Percentiles rank a stretch among this genome's conserved stretches.
These are phyloP conservation scores for Chlorella sp. DNA, from an alignment of 139 green algal genomes.

Conservation along the genomic window DNA sequence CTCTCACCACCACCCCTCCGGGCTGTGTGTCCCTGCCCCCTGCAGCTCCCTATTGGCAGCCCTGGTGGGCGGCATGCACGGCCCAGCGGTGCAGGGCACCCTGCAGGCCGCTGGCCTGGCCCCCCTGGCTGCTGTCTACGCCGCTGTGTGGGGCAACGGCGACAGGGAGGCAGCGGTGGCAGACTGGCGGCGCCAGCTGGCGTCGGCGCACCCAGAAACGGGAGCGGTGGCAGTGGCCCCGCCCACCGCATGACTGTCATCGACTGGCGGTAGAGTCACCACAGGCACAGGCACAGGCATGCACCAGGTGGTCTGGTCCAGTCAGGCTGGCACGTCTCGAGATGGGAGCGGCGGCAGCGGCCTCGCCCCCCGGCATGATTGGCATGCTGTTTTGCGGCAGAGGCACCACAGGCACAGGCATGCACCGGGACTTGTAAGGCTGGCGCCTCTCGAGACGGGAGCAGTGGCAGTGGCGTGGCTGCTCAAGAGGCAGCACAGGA, in stretches of 20 bases:
- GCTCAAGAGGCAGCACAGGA: background rate
- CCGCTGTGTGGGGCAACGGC: constrained; percentile 32
- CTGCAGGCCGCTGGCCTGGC: constrained; percentile 34
- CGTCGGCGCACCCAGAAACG: background rate
- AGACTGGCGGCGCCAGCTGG: constrained; percentile 34
- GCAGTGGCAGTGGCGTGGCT: too few relatives aligned
- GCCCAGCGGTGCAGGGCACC: constrained; percentile 29
- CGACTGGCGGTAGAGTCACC: background rate
- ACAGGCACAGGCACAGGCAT: background rate
- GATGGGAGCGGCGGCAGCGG: too few relatives aligned
- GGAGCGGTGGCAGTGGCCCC: background rate
- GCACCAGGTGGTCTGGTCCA: too few relatives aligned
- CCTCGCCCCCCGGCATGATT: too few relatives aligned
- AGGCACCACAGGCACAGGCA: too few relatives aligned
- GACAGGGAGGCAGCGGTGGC: constrained; percentile 21
- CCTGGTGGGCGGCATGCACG: constrained; percentile 37
- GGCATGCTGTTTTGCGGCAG: too few relatives aligned
- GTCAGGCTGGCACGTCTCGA: background rate
- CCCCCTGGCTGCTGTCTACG: constrained; percentile 27
- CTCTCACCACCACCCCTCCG: too few relatives aligned
- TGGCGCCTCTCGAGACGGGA: too few relatives aligned
- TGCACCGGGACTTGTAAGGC: background rate
- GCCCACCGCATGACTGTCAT: background rate
- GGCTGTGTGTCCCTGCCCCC: background rate
- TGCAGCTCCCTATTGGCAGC: constrained; percentile 28